Conservation (phyloP, 768 basidiomycete genomes). For the Serendipita sp. region DNA sequence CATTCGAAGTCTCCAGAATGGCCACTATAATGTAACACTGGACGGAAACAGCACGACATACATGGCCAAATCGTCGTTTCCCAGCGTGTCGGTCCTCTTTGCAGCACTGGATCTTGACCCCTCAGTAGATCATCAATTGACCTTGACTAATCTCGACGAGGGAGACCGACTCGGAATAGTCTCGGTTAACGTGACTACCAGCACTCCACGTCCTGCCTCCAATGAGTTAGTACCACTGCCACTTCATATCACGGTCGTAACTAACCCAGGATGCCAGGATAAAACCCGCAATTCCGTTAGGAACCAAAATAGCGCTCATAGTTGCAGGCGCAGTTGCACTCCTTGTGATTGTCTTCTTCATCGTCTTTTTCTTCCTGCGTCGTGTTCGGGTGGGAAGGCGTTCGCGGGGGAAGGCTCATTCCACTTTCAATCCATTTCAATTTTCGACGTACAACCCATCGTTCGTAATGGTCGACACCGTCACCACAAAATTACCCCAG, state of each 20-base stretch:
- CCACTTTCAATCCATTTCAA: background rate
- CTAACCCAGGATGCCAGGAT: background rate
- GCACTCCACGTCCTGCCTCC: slow-evolving; percentile 2
- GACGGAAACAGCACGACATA: slow-evolving; percentile 33
- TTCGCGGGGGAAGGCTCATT: background rate
- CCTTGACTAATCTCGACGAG: slow-evolving; percentile 37
- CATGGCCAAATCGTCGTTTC: slow-evolving; percentile 25
- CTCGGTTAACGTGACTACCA: slow-evolving; percentile 35
- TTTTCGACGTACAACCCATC: background rate
- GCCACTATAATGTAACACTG: slow-evolving; percentile 42
- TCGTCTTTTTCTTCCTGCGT: background rate
- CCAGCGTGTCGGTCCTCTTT: slow-evolving; percentile 31
- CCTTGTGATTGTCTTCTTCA: background rate
- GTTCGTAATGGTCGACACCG: background rate
- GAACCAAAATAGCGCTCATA: slow-evolving; percentile 7
- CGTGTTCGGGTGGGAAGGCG: background rate
- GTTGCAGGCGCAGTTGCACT: background rate
- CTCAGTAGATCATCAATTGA: slow-evolving; percentile 30
- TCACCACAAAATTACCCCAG: background rate
- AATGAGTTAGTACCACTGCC: background rate
- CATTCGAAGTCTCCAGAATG: slow-evolving; percentile 38
- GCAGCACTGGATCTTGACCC: slow-evolving; percentile 46
- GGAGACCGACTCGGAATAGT: slow-evolving; percentile 28
- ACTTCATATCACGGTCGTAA: background rate
- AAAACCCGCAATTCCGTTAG: background rate